Conservation (phyloP, 352 stramenopile genomes). For the Phytophthora idaei region DNA sequence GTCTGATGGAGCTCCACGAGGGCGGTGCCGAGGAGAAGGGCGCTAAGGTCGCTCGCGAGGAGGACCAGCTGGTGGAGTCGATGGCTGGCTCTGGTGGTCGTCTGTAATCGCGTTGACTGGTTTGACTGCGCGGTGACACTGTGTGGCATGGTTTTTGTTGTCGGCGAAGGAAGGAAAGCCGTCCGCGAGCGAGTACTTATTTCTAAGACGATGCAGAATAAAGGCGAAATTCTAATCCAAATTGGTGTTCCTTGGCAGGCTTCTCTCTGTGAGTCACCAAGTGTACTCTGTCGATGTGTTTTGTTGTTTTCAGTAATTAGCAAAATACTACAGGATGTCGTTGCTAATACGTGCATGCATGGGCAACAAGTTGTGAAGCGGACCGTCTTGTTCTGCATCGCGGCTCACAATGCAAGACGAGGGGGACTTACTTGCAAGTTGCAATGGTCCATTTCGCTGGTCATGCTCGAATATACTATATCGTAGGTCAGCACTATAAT, state of each 20-base stretch:
- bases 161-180: slow-evolving; percentile 32
- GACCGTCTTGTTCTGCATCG: too few relatives aligned
- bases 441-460: too few relatives aligned
- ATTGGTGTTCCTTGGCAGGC: slow-evolving; percentile 31
- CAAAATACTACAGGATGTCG: too few relatives aligned
- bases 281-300: slow-evolving; percentile 7
- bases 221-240: slow-evolving; percentile 83
- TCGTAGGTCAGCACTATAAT: not conserved
- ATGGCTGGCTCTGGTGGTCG: slow-evolving; percentile 88
- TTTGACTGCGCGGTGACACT: slow-evolving; percentile 33
- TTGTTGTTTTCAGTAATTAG: not conserved
- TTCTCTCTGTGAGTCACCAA: slow-evolving; percentile 8
- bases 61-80: slow-evolving; percentile 88
- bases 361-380: too few relatives aligned
- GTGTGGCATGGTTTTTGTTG: slow-evolving; percentile 50
- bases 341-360: too few relatives aligned
- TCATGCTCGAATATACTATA: not conserved
- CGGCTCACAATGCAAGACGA: too few relatives aligned
- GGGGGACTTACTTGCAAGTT: too few relatives aligned
- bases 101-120: slow-evolving; percentile 71
- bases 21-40: slow-evolving; percentile 93
- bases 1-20: slow-evolving; percentile 99
- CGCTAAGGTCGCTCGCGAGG: slow-evolving; percentile 87
- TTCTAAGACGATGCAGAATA: slow-evolving; percentile 83
- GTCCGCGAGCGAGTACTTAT: slow-evolving; percentile 36